Evolutionary conservation across 306 rosid species (phyloP).

Genomic region (Lotus japonicus): DNA sequence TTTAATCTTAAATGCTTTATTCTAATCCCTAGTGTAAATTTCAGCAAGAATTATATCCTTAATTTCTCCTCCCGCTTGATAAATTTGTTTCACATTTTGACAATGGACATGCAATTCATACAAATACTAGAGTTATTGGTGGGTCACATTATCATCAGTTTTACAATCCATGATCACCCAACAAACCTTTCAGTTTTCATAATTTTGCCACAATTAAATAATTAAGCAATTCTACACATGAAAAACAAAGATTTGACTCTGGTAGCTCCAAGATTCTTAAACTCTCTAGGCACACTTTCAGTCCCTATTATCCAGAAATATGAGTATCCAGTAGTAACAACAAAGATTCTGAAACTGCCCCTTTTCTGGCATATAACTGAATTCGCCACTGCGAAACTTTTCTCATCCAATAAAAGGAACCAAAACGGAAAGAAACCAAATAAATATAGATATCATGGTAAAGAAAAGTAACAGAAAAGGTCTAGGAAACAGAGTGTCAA

Average conservation of each 20-base stretch:
- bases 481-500: neutral
- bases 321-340: neutral
- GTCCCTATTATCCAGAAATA: neutral
- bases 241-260: neutral
- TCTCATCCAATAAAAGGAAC: constrained; percentile 9
- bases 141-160: neutral
- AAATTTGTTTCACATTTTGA: neutral
- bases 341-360: constrained; percentile 8
- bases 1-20: neutral
- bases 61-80: neutral
- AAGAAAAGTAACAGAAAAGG: neutral
- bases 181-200: neutral
- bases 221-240: neutral
- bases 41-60: neutral
- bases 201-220: neutral
- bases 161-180: neutral
- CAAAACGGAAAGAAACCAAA: constrained; percentile 7
- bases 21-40: neutral
- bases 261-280: neutral
- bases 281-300: neutral
- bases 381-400: neutral
- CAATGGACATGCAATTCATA: neutral
- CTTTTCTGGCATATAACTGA: neutral
- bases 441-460: neutral
- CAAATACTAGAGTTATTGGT: neutral